These are phyloP conservation scores for Ustilaginoidea virens DNA, from an alignment of 2,329 filamentous ascomycete genomes.

Conservation along the genomic window DNA sequence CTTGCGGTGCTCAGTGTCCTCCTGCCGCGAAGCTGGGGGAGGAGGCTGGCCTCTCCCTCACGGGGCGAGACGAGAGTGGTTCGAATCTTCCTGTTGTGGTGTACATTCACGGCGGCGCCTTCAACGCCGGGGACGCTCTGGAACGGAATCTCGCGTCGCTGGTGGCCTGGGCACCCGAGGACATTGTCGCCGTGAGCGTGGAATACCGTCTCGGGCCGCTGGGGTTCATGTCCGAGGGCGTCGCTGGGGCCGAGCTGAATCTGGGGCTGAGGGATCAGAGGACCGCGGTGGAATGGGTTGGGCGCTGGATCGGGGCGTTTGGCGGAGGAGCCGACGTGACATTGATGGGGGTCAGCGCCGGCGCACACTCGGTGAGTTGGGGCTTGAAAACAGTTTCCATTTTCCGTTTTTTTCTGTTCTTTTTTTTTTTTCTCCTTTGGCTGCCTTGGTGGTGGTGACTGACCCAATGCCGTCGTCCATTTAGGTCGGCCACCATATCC, in stretches of 20 bases:
- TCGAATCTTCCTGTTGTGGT: constrained; percentile 30
- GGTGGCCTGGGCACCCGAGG: constrained; percentile 34
- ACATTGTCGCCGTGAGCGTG: constrained; percentile 42
- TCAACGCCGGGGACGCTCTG: constrained; percentile 36
- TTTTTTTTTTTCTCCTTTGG: constrained; percentile 3
- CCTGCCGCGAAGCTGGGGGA: too few species aligned
- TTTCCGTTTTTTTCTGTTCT: too few species aligned
- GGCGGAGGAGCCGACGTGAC: constrained; percentile 43
- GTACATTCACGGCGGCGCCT: constrained; percentile 48
- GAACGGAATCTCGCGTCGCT: constrained; percentile 47
- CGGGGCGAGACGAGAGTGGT: constrained; percentile 10
- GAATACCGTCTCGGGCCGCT: constrained; percentile 51
- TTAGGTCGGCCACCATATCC: constrained; percentile 53
- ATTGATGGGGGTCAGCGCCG: constrained; percentile 45
- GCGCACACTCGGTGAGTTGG: constrained; percentile 43
- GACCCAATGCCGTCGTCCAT: too few species aligned
- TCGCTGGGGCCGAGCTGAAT: constrained; percentile 41
- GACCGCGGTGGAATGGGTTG: constrained; percentile 42
- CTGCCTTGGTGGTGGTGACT: too few species aligned
- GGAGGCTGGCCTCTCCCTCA: too few species aligned
- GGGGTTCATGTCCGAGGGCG: constrained; percentile 51
- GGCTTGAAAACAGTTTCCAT: too few species aligned
- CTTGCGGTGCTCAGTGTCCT: too few species aligned
- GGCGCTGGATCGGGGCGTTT: constrained; percentile 41
- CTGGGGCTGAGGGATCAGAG: constrained; percentile 49